Evolutionary conservation across 441 rosid genomes (phyloP).

Genomic region (Isatis lusitanica): DNA sequence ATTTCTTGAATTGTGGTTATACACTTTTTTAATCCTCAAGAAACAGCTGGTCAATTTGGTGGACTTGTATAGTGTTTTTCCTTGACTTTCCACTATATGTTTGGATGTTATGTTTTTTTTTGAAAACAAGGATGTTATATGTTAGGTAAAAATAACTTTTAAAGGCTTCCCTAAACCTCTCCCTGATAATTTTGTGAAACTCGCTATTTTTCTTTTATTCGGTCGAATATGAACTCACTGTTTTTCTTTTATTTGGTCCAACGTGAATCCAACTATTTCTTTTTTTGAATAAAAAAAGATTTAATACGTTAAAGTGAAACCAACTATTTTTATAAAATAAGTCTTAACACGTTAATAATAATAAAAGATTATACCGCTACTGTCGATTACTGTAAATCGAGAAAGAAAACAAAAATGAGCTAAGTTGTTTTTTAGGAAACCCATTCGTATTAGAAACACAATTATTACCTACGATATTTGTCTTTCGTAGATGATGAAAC

Average conservation of each 20-base stretch:
- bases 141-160: too few relatives aligned
- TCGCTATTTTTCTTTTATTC: too few relatives aligned
- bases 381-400: neutral
- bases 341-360: neutral
- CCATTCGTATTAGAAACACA: slow-evolving; percentile 23
- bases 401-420: slow-evolving; percentile 10
- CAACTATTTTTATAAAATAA: neutral
- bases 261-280: neutral
- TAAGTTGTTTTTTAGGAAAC: slow-evolving; percentile 27
- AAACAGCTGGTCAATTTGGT: neutral
- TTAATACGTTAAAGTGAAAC: neutral
- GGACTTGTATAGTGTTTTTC: neutral
- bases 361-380: neutral
- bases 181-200: neutral
- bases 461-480: slow-evolving; percentile 31
- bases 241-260: neutral
- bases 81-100: neutral
- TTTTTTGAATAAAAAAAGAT: neutral
- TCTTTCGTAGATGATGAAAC: slow-evolving; percentile 34
- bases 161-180: neutral
- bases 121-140: too few relatives aligned
- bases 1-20: neutral
- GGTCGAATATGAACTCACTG: neutral
- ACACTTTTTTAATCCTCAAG: neutral
- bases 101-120: too few relatives aligned